Evolutionary conservation across 148 eudicot species (phyloP).

Genomic region (Arbutus unedo): DNA sequence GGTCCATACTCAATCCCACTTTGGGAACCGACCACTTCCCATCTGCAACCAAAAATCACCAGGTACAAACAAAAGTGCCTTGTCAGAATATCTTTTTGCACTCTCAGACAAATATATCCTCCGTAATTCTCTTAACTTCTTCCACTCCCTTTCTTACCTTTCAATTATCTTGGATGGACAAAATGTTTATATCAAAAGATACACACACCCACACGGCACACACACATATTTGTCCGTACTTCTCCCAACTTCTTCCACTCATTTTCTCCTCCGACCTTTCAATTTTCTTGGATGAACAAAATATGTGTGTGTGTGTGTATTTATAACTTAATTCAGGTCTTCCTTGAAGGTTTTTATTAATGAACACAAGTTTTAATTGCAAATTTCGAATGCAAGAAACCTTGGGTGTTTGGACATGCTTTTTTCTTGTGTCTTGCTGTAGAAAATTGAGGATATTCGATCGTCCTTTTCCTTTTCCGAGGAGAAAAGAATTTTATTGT

Average conservation of each 20-base stretch:
- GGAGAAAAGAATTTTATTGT: constrained; percentile 4
- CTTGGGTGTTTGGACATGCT: background rate
- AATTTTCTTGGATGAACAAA: background rate
- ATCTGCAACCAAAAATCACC: constrained; percentile 42
- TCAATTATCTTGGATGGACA: background rate
- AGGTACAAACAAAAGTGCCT: background rate
- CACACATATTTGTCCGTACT: background rate
- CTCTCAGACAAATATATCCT: background rate
- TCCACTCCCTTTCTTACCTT: background rate
- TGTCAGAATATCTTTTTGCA: constrained; percentile 4
- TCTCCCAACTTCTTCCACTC: background rate
- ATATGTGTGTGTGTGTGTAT: background rate
- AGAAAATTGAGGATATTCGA: background rate
- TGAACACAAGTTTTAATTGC: background rate
- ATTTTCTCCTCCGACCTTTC: background rate
- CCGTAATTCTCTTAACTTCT: background rate
- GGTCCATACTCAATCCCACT: constrained; percentile 56
- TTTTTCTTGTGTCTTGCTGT: background rate
- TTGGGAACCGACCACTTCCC: constrained; percentile 58
- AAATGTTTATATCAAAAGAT: background rate
- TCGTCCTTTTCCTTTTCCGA: background rate
- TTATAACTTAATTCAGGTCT: background rate
- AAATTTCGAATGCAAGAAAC: background rate
- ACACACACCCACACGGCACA: too few relatives aligned
- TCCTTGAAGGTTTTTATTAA: background rate